Evolutionary conservation across 78 protist genomes (phyloP).

Genomic region (Protostelium mycophagum): DNA sequence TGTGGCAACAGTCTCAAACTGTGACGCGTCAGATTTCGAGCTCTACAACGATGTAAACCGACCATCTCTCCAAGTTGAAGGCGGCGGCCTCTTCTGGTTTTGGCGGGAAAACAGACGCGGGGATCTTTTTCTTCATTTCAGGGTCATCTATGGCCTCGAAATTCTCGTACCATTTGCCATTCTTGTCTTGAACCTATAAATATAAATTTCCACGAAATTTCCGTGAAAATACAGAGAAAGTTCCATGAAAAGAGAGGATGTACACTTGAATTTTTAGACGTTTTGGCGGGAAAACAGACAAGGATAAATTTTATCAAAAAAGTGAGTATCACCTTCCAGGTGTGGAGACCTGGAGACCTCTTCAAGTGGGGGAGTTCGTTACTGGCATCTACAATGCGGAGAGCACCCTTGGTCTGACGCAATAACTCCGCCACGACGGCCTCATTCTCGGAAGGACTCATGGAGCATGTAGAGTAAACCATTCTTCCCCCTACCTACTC

Average conservation of each 20-base stretch:
- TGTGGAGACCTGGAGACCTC: constrained; percentile 63
- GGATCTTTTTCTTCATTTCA: background rate
- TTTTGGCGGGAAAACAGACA: too few relatives aligned
- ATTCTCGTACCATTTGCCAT: constrained; percentile 7
- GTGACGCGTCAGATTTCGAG: background rate
- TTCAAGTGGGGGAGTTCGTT: constrained; percentile 51
- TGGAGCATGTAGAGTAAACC: constrained; percentile 97
- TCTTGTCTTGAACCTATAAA: constrained; percentile 11
- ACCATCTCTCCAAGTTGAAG: constrained; percentile 62
- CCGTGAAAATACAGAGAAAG: too few relatives aligned
- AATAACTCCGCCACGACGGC: constrained; percentile 91
- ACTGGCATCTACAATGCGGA: constrained; percentile 73
- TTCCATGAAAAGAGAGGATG: too few relatives aligned
- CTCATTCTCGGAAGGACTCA: constrained; percentile 97
- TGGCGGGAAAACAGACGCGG: constrained; percentile 62
- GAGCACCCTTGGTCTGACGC: constrained; percentile 5
- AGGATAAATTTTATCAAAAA: background rate
- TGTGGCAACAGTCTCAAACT: constrained; percentile 94
- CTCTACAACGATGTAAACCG: background rate
- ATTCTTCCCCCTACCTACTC: constrained; percentile 94
- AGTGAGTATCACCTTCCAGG: constrained; percentile 62
- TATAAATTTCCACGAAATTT: background rate
- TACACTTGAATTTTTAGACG: too few relatives aligned
- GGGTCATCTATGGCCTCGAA: constrained; percentile 14
- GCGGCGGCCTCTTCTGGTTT: constrained; percentile 38